Percentiles rank a stretch among this genome's conserved stretches.
phyloP scores from a whole-genome alignment of 805 yeast species.

The Pichia scutulata region DNA sequence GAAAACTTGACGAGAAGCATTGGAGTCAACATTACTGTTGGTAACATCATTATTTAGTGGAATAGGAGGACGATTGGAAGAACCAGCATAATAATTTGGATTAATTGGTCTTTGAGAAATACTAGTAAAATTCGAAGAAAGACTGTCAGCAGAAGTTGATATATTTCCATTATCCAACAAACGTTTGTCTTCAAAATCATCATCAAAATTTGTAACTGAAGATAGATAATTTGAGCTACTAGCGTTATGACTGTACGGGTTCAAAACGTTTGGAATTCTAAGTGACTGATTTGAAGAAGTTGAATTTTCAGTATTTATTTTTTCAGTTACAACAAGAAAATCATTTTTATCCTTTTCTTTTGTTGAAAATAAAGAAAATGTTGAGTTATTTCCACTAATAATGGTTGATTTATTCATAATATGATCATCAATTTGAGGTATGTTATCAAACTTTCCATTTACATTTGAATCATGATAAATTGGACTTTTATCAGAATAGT shows the following conservation, averaged over 20 bases:
- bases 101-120: slow-evolving; percentile 72
- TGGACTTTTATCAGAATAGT: not conserved
- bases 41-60: not conserved
- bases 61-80: slow-evolving; percentile 8
- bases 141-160: slow-evolving; percentile 1
- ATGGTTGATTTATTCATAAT: not conserved
- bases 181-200: not conserved
- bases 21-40: not conserved
- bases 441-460: not conserved
- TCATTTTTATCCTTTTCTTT: slow-evolving; percentile 3
- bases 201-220: not conserved
- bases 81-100: slow-evolving; percentile 42
- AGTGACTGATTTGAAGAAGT: not conserved
- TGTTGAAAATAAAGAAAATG: not conserved
- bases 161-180: not conserved
- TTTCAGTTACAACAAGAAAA: not conserved
- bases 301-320: slow-evolving; percentile 1
- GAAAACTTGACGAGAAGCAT: not conserved
- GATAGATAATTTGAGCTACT: not conserved
- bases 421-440: not conserved
- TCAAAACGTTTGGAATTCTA: slow-evolving; percentile 8
- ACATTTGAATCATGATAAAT: not conserved
- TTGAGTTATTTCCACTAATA: not conserved
- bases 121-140: slow-evolving; percentile 60
- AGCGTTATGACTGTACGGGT: slow-evolving; percentile 8